Percentiles rank a stretch among this genome's conserved stretches.
Evolutionary conservation across 768 basidiomycete species (phyloP).

Genomic region (Boletus subparvulus): DNA sequence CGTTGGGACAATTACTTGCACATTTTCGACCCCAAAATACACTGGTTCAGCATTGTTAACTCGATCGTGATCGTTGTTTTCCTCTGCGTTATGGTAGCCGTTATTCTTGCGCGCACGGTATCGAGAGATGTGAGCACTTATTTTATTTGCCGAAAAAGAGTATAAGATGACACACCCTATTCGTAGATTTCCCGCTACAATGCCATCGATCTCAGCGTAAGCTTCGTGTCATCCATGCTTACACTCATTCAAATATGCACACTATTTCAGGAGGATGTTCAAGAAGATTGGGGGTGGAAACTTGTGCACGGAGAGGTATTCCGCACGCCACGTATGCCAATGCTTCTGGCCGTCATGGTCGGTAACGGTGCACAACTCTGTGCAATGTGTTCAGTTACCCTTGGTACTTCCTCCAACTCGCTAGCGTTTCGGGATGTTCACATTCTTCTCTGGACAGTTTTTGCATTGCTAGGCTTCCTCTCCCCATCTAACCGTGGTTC

Average conservation of each 20-base stretch:
- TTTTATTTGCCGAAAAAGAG: neutral
- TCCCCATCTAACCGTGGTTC: slow-evolving; percentile 95
- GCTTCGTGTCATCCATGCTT: slow-evolving; percentile 20
- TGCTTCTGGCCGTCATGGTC: slow-evolving; percentile 80
- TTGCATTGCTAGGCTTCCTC: slow-evolving; percentile 89
- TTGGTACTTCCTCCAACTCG: slow-evolving; percentile 47
- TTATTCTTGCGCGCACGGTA: slow-evolving; percentile 84
- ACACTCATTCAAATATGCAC: neutral
- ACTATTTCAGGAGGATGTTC: slow-evolving; percentile 75
- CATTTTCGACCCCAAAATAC: slow-evolving; percentile 90
- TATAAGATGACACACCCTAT: neutral
- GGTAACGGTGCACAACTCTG: slow-evolving; percentile 65
- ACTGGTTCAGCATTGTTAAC: slow-evolving; percentile 95
- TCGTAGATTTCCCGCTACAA: slow-evolving; percentile 66
- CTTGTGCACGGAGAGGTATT: slow-evolving; percentile 96
- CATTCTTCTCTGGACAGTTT: slow-evolving; percentile 50
- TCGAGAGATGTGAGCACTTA: slow-evolving; percentile 70
- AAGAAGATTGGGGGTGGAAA: slow-evolving; percentile 99
- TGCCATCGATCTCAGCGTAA: slow-evolving; percentile 83
- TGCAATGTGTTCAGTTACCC: slow-evolving; percentile 84
- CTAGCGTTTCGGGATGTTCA: slow-evolving; percentile 2
- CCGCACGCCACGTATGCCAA: slow-evolving; percentile 73
- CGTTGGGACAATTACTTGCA: slow-evolving; percentile 97
- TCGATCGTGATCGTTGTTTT: slow-evolving; percentile 89
- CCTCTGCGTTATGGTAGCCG: slow-evolving; percentile 90